Evolutionary conservation across 306 rosid genomes (phyloP).

Genomic region (Prunus dulcis): DNA sequence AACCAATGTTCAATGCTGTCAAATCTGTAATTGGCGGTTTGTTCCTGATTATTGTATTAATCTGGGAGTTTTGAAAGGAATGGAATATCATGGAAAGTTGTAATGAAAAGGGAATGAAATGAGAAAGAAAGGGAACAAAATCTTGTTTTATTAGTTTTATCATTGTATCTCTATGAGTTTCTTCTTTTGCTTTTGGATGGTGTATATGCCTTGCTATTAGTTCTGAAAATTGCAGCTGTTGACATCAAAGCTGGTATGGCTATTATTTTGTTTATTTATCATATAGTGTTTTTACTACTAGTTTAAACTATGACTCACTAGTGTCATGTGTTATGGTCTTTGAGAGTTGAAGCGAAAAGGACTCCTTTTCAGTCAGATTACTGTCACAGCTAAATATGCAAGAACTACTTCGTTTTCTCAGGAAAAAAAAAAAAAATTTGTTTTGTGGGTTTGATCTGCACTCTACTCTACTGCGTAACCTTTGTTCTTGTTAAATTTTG

Average conservation of each 20-base stretch:
- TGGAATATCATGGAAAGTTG: not conserved
- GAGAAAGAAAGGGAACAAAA: not conserved
- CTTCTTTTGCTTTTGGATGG: constrained; percentile 56
- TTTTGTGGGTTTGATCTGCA: not conserved
- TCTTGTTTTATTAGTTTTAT: not conserved
- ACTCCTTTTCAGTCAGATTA: constrained; percentile 56
- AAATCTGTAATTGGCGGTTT: constrained; percentile 82
- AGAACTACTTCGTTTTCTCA: constrained; percentile 16
- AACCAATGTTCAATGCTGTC: constrained; percentile 72
- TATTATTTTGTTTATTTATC: not conserved
- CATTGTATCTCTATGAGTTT: not conserved
- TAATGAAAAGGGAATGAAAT: not conserved
- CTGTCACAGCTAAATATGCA: constrained; percentile 63
- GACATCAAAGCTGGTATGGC: constrained; percentile 88
- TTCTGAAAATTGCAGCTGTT: constrained; percentile 70
- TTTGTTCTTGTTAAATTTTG: no score
- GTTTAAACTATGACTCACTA: not conserved
- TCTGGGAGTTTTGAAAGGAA: constrained; percentile 9
- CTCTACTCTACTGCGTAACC: no score
- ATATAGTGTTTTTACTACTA: not conserved
- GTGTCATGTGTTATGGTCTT: constrained; percentile 4
- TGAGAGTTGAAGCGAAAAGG: not conserved
- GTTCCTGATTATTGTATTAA: not conserved
- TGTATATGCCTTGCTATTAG: constrained; percentile 78
- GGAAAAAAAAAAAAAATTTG: not conserved